phyloP scores from a whole-genome alignment of 495 filamentous ascomycete genomes.

The Neurospora sp. region DNA sequence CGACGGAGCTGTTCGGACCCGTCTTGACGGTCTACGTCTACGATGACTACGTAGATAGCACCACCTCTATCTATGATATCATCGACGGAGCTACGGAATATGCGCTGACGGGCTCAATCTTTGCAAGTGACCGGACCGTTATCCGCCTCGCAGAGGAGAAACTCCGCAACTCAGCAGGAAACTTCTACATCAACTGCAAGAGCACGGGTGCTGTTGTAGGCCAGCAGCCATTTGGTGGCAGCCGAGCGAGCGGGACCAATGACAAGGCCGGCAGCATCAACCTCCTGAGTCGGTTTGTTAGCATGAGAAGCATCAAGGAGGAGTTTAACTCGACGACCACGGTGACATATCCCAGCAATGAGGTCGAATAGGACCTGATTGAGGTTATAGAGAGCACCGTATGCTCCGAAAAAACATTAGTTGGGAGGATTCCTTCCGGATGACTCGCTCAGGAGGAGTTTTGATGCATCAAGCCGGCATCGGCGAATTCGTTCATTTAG shows the following conservation, averaged over 20 bases:
- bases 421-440: background rate
- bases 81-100: constrained; percentile 63
- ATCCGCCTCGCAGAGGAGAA: constrained; percentile 59
- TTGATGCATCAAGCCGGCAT: background rate
- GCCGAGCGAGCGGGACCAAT: constrained; percentile 78
- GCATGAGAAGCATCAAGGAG: constrained; percentile 80
- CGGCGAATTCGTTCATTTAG: background rate
- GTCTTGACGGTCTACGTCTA: constrained; percentile 63
- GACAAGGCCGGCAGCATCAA: constrained; percentile 82
- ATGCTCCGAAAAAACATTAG: background rate
- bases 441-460: background rate
- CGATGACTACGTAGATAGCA: constrained; percentile 50
- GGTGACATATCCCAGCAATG: constrained; percentile 78
- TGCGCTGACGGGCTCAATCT: constrained; percentile 70
- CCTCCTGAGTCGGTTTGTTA: constrained; percentile 70
- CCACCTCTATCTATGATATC: constrained; percentile 44
- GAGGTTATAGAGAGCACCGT: background rate
- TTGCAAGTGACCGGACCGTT: constrained; percentile 60
- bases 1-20: constrained; percentile 70
- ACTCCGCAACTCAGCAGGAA: constrained; percentile 69
- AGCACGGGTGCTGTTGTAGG: constrained; percentile 85
- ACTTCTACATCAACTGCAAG: constrained; percentile 94
- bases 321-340: constrained; percentile 61
- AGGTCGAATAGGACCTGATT: constrained; percentile 15
- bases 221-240: constrained; percentile 86